Evolutionary conservation across 176 grass and related monocot genomes (phyloP), one percentile per base, ranked within the genome.

Genomic region (Avena insularis): DNA sequence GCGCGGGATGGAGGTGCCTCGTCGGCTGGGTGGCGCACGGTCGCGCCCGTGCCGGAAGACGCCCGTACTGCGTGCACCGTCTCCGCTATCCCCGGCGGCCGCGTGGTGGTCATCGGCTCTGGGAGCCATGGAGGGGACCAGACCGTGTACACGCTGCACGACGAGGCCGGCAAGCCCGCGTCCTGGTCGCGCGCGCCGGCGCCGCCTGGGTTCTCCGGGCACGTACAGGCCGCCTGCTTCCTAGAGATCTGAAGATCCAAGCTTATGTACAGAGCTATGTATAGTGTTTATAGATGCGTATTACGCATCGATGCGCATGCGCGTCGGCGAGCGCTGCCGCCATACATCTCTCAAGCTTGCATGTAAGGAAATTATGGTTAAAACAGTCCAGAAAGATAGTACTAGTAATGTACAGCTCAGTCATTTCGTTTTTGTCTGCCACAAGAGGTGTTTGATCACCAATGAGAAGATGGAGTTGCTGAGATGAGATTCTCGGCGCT

Each of bases 141-240:
- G 50, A 68, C 85, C 15, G 86, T 84, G 38, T 96, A 95, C 88
- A 50, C 86, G 77, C 64, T 90, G 4, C 75, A 79, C 5, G 86
- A 94, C 70, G 91, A 47, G 25, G 7, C 31, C 43, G 80, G 85
- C 9, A 92, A 87, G 83, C 27, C 55, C 23, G 89, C 80, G 73
- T 81, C 68, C 4, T 99, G 92, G 94, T 61, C 33, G 43, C 88
- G 85, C 62, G 79, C 65, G 0, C 67, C 77, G 4, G 59, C 90
- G 62, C 90, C 87, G 36, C 36, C 75, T 7, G 91, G 89, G 61
- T 99, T 91, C 85, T 87, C 87, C 33, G 97, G 97, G 1, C 94
- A 96, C 78, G 92, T 94, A n/a, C 91, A 94, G 54, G 89, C 89
- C 0, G 82, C 88, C 3, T 94, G 89, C 91, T 85, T 80, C 85